These are phyloP conservation scores for Oryza rufipogon DNA, from an alignment of 176 grass and related monocot species.

Conservation along the genomic window DNA sequence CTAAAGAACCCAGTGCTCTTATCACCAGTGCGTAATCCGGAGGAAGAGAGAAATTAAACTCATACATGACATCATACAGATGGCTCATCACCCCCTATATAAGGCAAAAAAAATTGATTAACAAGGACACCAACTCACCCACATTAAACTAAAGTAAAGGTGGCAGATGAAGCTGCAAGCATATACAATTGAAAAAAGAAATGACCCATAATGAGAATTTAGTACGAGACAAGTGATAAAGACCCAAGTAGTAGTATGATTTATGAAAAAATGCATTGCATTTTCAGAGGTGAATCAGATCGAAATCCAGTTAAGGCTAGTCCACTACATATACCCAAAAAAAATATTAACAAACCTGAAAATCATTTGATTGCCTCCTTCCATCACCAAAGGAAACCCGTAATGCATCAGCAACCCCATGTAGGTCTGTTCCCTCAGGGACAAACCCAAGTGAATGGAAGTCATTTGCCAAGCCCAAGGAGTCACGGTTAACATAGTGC, in stretches of 20 bases:
- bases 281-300: neutral
- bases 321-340: neutral
- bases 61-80: conserved; percentile 94
- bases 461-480: conserved; percentile 84
- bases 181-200: neutral
- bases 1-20: conserved; percentile 91
- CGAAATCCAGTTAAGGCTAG: neutral
- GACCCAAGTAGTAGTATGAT: neutral
- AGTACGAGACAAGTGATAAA: neutral
- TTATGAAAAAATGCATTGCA: neutral
- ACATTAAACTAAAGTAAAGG: neutral
- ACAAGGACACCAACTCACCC: no score
- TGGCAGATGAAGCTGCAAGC: conserved; percentile 9
- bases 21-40: conserved; percentile 97
- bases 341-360: conserved; percentile 69
- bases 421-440: conserved; percentile 87
- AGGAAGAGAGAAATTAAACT: conserved; percentile 93
- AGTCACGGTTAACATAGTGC: conserved; percentile 92
- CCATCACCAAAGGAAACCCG: conserved; percentile 64
- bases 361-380: conserved; percentile 83
- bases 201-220: neutral
- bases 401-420: conserved; percentile 69
- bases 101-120: conserved; percentile 23
- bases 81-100: conserved; percentile 83
- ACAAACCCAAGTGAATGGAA: conserved; percentile 97